Evolutionary conservation across 1,139 yeast genomes (phyloP).

Genomic region (Wickerhamiella pararugosa): DNA sequence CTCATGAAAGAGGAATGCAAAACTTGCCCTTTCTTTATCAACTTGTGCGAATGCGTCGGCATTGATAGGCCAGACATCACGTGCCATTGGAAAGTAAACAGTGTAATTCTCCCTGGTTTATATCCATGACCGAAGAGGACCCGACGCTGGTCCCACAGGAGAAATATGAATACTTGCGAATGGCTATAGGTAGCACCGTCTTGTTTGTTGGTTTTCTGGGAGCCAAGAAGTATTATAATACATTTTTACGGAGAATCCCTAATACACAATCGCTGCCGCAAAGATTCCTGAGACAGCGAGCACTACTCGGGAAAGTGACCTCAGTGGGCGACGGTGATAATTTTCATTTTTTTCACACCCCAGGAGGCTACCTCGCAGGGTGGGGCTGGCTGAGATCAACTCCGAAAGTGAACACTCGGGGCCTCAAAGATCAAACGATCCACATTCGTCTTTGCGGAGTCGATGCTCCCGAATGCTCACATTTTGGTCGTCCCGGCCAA

Average conservation of each 20-base stretch:
- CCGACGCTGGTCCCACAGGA: neutral
- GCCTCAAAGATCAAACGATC: slow-evolving; percentile 24
- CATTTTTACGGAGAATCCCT: slow-evolving; percentile 23
- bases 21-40: too few relatives aligned
- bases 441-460: slow-evolving; percentile 76
- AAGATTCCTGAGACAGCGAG: slow-evolving; percentile 25
- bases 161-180: neutral
- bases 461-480: slow-evolving; percentile 96
- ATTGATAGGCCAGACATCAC: too few relatives aligned
- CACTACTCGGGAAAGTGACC: slow-evolving; percentile 68
- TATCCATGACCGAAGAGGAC: too few relatives aligned
- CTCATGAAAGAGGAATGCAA: too few relatives aligned
- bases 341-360: slow-evolving; percentile 81
- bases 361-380: slow-evolving; percentile 77
- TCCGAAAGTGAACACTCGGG: slow-evolving; percentile 32
- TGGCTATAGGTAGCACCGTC: slow-evolving; percentile 15
- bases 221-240: slow-evolving; percentile 14
- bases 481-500: slow-evolving; percentile 90
- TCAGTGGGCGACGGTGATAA: slow-evolving; percentile 96
- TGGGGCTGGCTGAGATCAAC: slow-evolving; percentile 78
- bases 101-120: too few relatives aligned
- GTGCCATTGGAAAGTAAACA: too few relatives aligned
- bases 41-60: too few relatives aligned
- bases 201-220: slow-evolving; percentile 18
- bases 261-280: slow-evolving; percentile 21